Evolutionary conservation across 306 rosid species (phyloP).

Genomic region (Vigna mungo): DNA sequence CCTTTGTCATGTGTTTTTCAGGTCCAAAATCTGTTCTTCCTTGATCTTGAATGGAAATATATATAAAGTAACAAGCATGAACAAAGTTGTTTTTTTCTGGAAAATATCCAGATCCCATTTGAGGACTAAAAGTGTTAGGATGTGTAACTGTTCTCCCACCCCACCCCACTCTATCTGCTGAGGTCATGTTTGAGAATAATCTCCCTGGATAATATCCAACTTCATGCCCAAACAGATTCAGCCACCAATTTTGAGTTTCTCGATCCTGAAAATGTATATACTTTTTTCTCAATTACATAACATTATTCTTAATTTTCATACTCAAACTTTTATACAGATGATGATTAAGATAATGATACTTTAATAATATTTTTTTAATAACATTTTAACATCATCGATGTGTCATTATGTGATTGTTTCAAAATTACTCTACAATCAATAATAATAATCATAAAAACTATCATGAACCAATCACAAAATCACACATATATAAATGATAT

Average conservation of each 20-base stretch:
- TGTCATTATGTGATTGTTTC: too few species aligned
- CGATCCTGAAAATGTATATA: neutral
- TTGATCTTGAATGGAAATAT: neutral
- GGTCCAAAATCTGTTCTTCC: neutral
- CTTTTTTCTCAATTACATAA: neutral
- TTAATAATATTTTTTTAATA: too few species aligned
- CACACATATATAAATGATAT: too few species aligned
- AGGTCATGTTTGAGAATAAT: neutral
- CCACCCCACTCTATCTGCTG: neutral
- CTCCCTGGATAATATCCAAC: constrained; percentile 32
- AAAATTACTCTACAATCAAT: too few species aligned
- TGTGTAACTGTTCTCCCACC: neutral
- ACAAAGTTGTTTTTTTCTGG: neutral
- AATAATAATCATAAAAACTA: too few species aligned
- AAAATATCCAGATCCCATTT: constrained; percentile 26
- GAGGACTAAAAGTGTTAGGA: neutral
- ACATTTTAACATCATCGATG: too few species aligned
- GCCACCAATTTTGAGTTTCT: constrained; percentile 18
- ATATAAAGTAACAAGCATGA: constrained; percentile 12
- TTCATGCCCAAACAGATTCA: rapidly evolving
- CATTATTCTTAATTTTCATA: neutral
- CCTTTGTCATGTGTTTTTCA: too few species aligned
- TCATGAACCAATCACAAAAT: too few species aligned
- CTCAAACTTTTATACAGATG: neutral
- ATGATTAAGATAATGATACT: too few species aligned